Base-by-base conservation (phyloP, 148 eudicot species). In the Rhododendron vialii region DNA sequence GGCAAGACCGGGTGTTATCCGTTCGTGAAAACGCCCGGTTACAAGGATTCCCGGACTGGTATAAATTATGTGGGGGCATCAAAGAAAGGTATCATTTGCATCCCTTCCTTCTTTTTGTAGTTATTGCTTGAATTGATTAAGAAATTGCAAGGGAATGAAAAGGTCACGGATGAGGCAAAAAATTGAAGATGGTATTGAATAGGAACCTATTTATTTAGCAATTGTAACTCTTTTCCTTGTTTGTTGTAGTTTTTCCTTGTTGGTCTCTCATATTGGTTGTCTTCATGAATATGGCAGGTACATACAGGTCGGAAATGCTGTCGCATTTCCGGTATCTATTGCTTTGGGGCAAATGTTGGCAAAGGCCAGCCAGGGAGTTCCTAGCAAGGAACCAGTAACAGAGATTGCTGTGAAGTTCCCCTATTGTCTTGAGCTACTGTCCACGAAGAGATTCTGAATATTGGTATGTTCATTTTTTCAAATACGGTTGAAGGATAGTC, bases 221-320 rank as follows among this genome's bases (percentile, higher is more conserved):
- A 61, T 61, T 61, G 26, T 26, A 7, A 59, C 24, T 26, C 18
- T 14, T 55, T 22, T 22, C 28, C 24, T 24, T 7, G 10, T n/a
- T 1, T 71, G 18, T 30, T 71, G 17, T 38, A 71, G 15, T 28
- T 14, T 28, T 9, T 20, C 10, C 30, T 48, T 69, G n/a, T 41
- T 57, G 12, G 9, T 45, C 14, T 47, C 61, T 75, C 22, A 51
- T 28, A 38, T 67, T 57, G 79, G 48, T 55, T 59, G 6, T 33
- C 57, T 77, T 10, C 50, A 26, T 75, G 51, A 17, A 15, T 59
- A 43, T 24, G 12, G 65, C 88, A 92, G 94, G 88, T 92, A 92
- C 26, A 92, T 88, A 20, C 94, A 91, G 87, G 90, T 92, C 14
- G 94, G 94, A 2, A 92, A 92, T 85, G 94, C 94, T 0, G 92